Base-by-base conservation (phyloP, 768 basidiomycete species). In the Cyclocybe cylindracea region DNA sequence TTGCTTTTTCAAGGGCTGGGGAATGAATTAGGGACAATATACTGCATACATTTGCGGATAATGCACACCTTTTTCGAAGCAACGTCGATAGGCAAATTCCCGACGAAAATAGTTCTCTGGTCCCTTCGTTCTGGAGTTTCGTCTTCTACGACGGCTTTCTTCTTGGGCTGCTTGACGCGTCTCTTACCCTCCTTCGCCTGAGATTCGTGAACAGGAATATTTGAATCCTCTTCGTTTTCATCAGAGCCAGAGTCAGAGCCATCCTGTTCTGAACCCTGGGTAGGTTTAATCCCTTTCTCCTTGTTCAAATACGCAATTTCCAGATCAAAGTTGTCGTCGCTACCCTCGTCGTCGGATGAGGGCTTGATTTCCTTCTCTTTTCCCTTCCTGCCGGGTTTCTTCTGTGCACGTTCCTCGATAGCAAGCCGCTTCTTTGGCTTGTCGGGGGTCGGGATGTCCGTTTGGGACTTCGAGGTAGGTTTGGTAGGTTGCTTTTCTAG, bases 91-190 rank as follows among this genome's bases (percentile, higher is more conserved):
- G 86, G 81, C 2, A 99, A 73, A 63, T 98, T 98, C 3, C 95
- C 95, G 10, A 99, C 73, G 67, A 99, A 99, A 42, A 98, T 76
- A 5, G 96, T 98, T 24, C 96, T 82, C 13, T 79, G 78, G 60
- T 97, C 85, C 43, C 88, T 80, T 54, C 80, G 83, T 49, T 83
- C 84, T 13, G 80, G 66, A 0, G 89, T 89, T 69, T 98, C 95
- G 48, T 82, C 85, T 19, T 70, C 55, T 0, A 89, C 91, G 1
- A 77, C 74, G 58, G 76, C 78, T 54, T 84, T 88, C 11, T 60
- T 54, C 56, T 72, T 73, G 35, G 64, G 48, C 44, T 24, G 51
- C 51, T 50, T 55, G 45, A 50, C 69, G 70, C 24, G 24, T 58
- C 40, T 58, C 16, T 66, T 75, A 35, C 58, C 50, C 7, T 67